A percentile compares a stretch with the other conserved stretches of the same genome.
Conservation (phyloP, 169 alveolate species). For the Cryptosporidium tyzzeri region DNA sequence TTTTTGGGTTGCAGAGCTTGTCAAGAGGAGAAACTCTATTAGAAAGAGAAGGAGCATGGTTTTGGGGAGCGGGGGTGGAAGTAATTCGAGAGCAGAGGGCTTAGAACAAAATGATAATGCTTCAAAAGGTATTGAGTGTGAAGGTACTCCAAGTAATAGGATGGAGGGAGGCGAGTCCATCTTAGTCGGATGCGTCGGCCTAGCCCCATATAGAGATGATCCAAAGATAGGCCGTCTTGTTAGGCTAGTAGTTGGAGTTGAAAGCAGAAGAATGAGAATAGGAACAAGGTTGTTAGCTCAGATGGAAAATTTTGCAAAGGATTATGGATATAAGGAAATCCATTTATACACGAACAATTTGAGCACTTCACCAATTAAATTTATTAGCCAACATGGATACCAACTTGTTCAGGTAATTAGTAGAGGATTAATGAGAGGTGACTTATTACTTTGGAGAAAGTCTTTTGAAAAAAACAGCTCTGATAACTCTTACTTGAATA, state of each 20-base stretch:
- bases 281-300: slow-evolving; percentile 88
- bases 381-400: slow-evolving; percentile 88
- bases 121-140: slow-evolving; percentile 44
- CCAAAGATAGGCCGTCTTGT: slow-evolving; percentile 87
- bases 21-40: slow-evolving; percentile 76
- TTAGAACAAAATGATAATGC: slow-evolving; percentile 18
- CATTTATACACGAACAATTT: slow-evolving; percentile 88
- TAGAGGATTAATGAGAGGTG: slow-evolving; percentile 91
- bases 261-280: slow-evolving; percentile 88
- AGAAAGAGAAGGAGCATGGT: slow-evolving; percentile 78
- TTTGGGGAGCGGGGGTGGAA: slow-evolving; percentile 15
- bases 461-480: slow-evolving; percentile 76
- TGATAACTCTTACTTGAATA: slow-evolving; percentile 52
- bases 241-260: slow-evolving; percentile 87
- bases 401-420: slow-evolving; percentile 87
- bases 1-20: slow-evolving; percentile 91
- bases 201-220: slow-evolving; percentile 85
- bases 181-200: slow-evolving; percentile 88
- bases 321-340: slow-evolving; percentile 86
- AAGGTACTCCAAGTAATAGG: slow-evolving; percentile 14
- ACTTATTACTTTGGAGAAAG: slow-evolving; percentile 87
- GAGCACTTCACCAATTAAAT: slow-evolving; percentile 87
- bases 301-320: slow-evolving; percentile 88
- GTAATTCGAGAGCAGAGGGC: slow-evolving; percentile 37
- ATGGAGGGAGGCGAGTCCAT: slow-evolving; percentile 75